These are phyloP conservation scores for Alternaria gansuensis DNA, from an alignment of 2,329 filamentous ascomycete genomes.

Conservation along the genomic window DNA sequence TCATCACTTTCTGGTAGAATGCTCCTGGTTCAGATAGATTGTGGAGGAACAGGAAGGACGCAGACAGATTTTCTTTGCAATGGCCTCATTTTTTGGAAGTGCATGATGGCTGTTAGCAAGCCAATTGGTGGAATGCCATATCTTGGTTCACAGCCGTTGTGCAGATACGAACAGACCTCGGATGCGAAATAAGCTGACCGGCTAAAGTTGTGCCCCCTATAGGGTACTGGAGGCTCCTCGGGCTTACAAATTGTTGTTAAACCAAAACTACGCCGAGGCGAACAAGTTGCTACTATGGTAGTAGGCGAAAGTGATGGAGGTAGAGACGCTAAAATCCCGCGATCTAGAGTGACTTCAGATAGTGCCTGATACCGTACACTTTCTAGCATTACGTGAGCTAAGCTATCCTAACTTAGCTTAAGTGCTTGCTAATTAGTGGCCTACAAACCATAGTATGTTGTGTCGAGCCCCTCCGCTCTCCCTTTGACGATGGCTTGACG, in stretches of 20 bases:
- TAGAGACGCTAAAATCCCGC: too few relatives aligned
- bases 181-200: slow-evolving; percentile 22
- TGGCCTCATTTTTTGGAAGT: background rate
- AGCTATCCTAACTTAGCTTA: too few relatives aligned
- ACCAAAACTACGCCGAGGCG: background rate
- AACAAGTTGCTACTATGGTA: background rate
- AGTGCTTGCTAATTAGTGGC: too few relatives aligned
- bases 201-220: slow-evolving; percentile 24
- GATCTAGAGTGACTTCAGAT: too few relatives aligned
- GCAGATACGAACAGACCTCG: slow-evolving; percentile 16
- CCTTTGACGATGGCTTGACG: background rate
- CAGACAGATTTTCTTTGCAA: background rate
- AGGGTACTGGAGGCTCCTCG: slow-evolving; percentile 5
- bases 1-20: background rate
- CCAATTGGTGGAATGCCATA: background rate
- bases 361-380: too few relatives aligned
- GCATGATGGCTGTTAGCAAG: slow-evolving; percentile 9
- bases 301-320: too few relatives aligned
- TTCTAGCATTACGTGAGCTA: too few relatives aligned
- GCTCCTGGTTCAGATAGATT: background rate
- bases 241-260: background rate
- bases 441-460: too few relatives aligned
- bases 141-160: background rate
- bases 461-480: background rate
- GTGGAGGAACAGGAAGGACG: background rate